Evolutionary conservation across 2,329 filamentous ascomycete species (phyloP).

Genomic region (Cercospora janseana): DNA sequence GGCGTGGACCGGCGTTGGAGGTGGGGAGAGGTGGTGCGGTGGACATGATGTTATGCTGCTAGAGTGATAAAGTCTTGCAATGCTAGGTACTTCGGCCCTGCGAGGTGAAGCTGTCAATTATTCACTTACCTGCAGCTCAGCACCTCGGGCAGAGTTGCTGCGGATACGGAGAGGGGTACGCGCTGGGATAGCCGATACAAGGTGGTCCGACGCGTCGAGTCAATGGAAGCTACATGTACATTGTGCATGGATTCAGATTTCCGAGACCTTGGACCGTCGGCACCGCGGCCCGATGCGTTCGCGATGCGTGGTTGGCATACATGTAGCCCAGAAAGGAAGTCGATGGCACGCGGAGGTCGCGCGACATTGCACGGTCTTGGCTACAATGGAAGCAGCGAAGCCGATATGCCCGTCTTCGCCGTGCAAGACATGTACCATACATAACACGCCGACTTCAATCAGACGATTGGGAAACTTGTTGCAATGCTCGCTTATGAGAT

Average conservation of each 20-base stretch:
- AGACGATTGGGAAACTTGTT: too few species aligned
- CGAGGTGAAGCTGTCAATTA: not conserved
- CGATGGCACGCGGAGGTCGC: too few species aligned
- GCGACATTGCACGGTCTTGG: too few species aligned
- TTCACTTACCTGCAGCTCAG: not conserved
- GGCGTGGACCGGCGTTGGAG: conserved; percentile 21
- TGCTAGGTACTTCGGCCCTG: not conserved
- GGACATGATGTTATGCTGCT: conserved; percentile 14
- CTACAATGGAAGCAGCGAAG: too few species aligned
- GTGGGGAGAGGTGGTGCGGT: conserved; percentile 23
- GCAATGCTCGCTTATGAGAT: too few species aligned
- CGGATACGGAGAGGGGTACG: conserved; percentile 5
- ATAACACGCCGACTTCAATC: too few species aligned
- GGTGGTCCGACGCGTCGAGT: conserved; percentile 8
- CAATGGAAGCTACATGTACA: conserved; percentile 4
- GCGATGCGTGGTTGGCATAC: too few species aligned
- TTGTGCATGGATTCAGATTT: not conserved
- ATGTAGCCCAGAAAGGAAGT: too few species aligned
- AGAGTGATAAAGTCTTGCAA: too few species aligned
- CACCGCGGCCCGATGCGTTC: not conserved
- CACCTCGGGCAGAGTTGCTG: conserved; percentile 11
- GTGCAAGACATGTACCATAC: too few species aligned
- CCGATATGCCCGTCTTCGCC: too few species aligned
- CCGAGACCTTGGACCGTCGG: not conserved
- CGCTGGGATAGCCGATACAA: not conserved